Evolutionary conservation across 306 rosid genomes (phyloP), one percentile per base, ranked within the genome.

Genomic region (Bauhinia variegata): DNA sequence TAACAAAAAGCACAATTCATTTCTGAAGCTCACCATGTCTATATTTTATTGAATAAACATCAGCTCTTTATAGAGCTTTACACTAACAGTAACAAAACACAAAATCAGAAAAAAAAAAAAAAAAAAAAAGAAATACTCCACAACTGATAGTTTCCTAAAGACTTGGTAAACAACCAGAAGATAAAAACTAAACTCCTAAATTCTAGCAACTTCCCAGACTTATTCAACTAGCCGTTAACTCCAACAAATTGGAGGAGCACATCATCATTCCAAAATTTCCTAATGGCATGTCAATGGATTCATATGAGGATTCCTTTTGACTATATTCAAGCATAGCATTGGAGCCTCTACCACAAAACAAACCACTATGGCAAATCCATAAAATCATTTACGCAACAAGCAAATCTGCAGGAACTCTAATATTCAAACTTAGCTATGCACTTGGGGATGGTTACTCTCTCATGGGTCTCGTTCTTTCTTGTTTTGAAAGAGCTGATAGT

Each of bases 381-480:
- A n/a, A n/a, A n/a, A n/a, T n/a, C 36, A 12, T 53, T 23, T 67
- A 67, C 33, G 14, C 73, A 23, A 67, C 73, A 37, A 52, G 52
- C 23, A 54, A 67, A 11, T 31, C 73, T 5, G 17, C 73, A 4
- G 30, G 73, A 2, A n/a, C n/a, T n/a, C n/a, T 39, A n/a, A n/a
- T n/a, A n/a, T n/a, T 53, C 52, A 67, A 53, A 34, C 53, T 67
- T 67, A 51, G 54, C 38, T 63, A 67, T 67, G 18, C 63, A 2
- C 63, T 67, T 7, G 73, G 63, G 0, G 73, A 67, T 67, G 73
- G 73, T 14, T 67, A 67, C 18, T 53, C 73, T 54, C 11, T 67
- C 28, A 67, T 67, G 73, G 73, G 63, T 54, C 53, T 28, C 19
- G 14, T 67, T 19, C 63, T 67, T 53, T 54, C 73, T 52, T 18